Base-by-base conservation (phyloP, 495 filamentous ascomycete species). In the Penicillium silybi region DNA sequence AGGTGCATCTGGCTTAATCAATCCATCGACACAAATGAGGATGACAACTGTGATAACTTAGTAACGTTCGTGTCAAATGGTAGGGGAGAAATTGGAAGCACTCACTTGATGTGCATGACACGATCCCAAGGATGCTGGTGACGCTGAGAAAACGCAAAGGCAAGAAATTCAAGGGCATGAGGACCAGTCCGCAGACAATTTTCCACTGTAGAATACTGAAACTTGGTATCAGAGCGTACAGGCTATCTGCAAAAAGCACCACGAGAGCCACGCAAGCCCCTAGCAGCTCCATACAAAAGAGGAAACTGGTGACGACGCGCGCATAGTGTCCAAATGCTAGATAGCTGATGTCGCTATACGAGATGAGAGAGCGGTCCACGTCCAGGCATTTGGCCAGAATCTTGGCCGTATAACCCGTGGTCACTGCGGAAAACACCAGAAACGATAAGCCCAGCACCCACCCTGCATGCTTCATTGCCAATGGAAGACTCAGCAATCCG, bases 321-420 rank as follows among this genome's bases (percentile, higher is more conserved):
- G 89, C 90, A 41, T 79, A 81, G 13, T 82, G 79, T n/a, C 93
- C 93, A 63, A 93, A 98, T 44, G 90, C 90, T 54, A 95, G 84
- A 65, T 85, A 96, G 19, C 92, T 95, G 19, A 98, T 74, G 64
- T 98, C 93, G 20, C 92, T 92, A 71, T 96, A 98, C 17, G 93
- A 95, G 39, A 88, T 79, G 20, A 89, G 74, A 22, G 77, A 89
- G 74, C 65, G 84, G 70, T 95, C 89, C 23, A 90, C 81, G 63
- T 96, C 87, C 65, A 96, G 83, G 67, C 93, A 97, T 63, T 87
- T 91, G 9, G 91, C 86, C 41, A 98, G 77, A 22, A 96, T 72
- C 62, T 81, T 86, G 2, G 93, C 92, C 6, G 93, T 97, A 63
- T 96, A 96, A 22, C 80, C 80, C 7, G 93, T 98, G 8, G 83